Evolutionary conservation across 805 yeast species (phyloP).

Genomic region (Pachysolen tannophilus): DNA sequence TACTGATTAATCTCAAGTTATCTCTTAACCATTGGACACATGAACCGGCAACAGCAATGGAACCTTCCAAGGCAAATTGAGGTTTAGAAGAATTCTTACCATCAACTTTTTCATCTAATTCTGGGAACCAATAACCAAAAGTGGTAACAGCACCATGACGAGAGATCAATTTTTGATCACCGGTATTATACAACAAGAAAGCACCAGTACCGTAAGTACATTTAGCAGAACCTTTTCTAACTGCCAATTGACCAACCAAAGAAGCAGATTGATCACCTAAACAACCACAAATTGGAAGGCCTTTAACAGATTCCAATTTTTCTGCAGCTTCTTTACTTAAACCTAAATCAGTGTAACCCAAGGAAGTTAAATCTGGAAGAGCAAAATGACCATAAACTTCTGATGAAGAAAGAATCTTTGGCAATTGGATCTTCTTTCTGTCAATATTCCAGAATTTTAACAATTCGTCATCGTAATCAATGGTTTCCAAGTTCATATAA

Average conservation of each 20-base stretch:
- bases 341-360: conserved; percentile 40
- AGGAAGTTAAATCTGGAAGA: conserved; percentile 46
- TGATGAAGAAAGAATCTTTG: conserved; percentile 72
- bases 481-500: conserved; percentile 74
- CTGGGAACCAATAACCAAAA: conserved; percentile 84
- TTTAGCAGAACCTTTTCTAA: conserved; percentile 78
- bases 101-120: conserved; percentile 34
- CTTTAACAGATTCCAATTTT: conserved; percentile 39
- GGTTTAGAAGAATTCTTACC: conserved; percentile 40
- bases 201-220: conserved; percentile 98
- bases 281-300: conserved; percentile 79
- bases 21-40: conserved; percentile 92
- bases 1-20: conserved; percentile 73
- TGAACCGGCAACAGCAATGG: conserved; percentile 94
- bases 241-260: conserved; percentile 85
- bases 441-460: conserved; percentile 78
- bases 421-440: conserved; percentile 52
- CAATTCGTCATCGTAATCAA: conserved; percentile 68
- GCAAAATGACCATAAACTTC: conserved; percentile 69
- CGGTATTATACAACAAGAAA: conserved; percentile 83
- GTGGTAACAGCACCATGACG: conserved; percentile 84
- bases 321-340: conserved; percentile 46
- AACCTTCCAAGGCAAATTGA: conserved; percentile 88
- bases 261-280: conserved; percentile 94
- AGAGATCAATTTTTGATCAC: conserved; percentile 60